These are phyloP conservation scores for Candolleomyces aberdarensis DNA, from an alignment of 768 basidiomycete genomes.

Conservation along the genomic window DNA sequence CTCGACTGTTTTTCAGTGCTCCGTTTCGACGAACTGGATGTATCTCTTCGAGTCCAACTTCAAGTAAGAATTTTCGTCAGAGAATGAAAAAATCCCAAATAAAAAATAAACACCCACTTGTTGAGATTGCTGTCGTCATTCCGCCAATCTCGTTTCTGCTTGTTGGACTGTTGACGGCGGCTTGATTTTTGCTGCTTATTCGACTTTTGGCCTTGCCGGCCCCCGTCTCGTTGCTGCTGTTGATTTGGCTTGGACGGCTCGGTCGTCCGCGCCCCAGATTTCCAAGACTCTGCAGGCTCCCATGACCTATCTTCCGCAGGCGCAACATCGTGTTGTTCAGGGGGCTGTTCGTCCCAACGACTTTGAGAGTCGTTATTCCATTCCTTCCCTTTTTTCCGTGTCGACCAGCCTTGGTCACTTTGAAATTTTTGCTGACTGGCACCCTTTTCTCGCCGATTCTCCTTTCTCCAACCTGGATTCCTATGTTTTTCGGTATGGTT, in stretches of 20 bases:
- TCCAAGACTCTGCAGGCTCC: constrained; percentile 74
- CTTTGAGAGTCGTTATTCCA: constrained; percentile 25
- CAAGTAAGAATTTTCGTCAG: constrained; percentile 5
- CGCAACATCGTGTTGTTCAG: constrained; percentile 24
- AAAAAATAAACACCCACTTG: constrained; percentile 50
- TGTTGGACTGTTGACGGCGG: constrained; percentile 33
- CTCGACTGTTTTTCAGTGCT: constrained; percentile 29
- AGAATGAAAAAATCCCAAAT: constrained; percentile 5
- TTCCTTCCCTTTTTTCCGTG: constrained; percentile 43
- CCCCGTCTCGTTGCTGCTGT: constrained; percentile 39
- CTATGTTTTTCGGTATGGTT: constrained; percentile 30
- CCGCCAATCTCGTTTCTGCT: constrained; percentile 48
- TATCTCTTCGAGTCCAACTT: constrained; percentile 70
- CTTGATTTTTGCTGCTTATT: constrained; percentile 26
- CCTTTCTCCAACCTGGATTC: constrained; percentile 32
- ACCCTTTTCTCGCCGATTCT: constrained; percentile 39
- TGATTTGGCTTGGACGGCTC: constrained; percentile 12
- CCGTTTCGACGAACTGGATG: constrained; percentile 37
- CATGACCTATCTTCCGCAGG: constrained; percentile 55
- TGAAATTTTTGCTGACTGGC: constrained; percentile 30
- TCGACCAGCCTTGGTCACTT: constrained; percentile 54
- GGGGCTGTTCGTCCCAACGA: constrained; percentile 25
- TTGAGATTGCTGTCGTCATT: constrained; percentile 67
- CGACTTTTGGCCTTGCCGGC: constrained; percentile 22
- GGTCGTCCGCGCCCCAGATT: constrained; percentile 30